A percentile compares a stretch with the other conserved stretches of the same genome.
Conservation (phyloP, 106 monocot species). For the Dendrobium officinale region DNA sequence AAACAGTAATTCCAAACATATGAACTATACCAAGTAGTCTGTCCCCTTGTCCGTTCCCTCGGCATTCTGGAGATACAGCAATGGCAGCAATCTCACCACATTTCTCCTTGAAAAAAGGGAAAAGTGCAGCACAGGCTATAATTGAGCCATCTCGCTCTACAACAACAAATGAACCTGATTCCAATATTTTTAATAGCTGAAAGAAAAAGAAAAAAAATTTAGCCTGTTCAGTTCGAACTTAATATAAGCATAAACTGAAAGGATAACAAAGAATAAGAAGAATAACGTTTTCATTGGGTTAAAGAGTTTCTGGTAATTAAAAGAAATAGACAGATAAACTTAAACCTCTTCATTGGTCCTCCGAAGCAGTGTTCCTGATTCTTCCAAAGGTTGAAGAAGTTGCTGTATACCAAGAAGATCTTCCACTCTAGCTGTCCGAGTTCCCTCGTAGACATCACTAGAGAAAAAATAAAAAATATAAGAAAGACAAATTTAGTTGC, state of each 20-base stretch:
- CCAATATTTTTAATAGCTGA: constrained; percentile 62
- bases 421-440: constrained; percentile 22
- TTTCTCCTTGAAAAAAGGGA: constrained; percentile 67
- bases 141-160: constrained; percentile 94
- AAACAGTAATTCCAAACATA: not conserved
- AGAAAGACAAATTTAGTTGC: not conserved
- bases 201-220: not conserved
- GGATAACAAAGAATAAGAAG: not conserved
- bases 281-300: not conserved
- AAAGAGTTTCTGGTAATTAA: not conserved
- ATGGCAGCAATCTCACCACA: constrained; percentile 87
- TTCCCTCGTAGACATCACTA: constrained; percentile 30
- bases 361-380: constrained; percentile 18
- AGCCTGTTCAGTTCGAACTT: not conserved
- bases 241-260: not conserved
- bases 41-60: constrained; percentile 92
- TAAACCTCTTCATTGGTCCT: constrained; percentile 26
- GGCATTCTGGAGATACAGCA: constrained; percentile 83
- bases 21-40: constrained; percentile 70
- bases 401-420: constrained; percentile 25
- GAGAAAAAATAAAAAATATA: not conserved
- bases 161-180: constrained; percentile 43
- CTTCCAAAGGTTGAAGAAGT: constrained; percentile 24
- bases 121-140: constrained; percentile 85
- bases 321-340: not conserved